Evolutionary conservation across 805 yeast species (phyloP).

Genomic region (Yarrowia osloensis): DNA sequence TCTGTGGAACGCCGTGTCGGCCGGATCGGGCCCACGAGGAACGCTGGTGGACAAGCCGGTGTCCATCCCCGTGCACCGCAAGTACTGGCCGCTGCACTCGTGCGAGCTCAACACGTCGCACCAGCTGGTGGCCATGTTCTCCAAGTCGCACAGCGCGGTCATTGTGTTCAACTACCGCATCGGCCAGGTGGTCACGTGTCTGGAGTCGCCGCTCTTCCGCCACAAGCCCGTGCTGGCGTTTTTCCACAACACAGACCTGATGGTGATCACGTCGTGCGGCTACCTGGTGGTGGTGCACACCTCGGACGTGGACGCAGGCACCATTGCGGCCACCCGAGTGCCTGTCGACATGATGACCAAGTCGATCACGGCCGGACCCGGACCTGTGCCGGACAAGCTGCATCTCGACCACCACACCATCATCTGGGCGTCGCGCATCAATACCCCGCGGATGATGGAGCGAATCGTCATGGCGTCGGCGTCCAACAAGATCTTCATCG

Average conservation of each 20-base stretch:
- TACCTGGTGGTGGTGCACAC: conserved; percentile 28
- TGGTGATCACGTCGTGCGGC: conserved; percentile 25
- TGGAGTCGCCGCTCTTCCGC: conserved; percentile 20
- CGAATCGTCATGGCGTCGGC: conserved; percentile 20
- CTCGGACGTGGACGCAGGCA: conserved; percentile 17
- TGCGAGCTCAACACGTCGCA: conserved; percentile 42
- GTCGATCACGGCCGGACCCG: conserved; percentile 21
- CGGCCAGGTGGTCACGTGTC: neutral
- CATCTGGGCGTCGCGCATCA: conserved; percentile 25
- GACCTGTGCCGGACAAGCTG: conserved; percentile 17
- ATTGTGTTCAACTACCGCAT: conserved; percentile 28
- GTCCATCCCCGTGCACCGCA: conserved; percentile 47
- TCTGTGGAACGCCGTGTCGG: conserved; percentile 56
- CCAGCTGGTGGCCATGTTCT: conserved; percentile 30
- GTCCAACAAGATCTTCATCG: conserved; percentile 15
- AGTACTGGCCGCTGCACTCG: conserved; percentile 64
- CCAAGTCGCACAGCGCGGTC: conserved; percentile 13
- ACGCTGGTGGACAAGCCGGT: conserved; percentile 48
- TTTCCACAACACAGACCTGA: conserved; percentile 18
- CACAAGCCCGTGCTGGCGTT: conserved; percentile 23
- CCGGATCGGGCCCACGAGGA: conserved; percentile 1
- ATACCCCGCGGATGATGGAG: conserved; percentile 30
- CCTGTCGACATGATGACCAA: conserved; percentile 29
- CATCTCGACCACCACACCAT: conserved; percentile 8
- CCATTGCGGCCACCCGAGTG: neutral